Conservation (phyloP, 345 rosid genomes). For the Litchi chinensis region DNA sequence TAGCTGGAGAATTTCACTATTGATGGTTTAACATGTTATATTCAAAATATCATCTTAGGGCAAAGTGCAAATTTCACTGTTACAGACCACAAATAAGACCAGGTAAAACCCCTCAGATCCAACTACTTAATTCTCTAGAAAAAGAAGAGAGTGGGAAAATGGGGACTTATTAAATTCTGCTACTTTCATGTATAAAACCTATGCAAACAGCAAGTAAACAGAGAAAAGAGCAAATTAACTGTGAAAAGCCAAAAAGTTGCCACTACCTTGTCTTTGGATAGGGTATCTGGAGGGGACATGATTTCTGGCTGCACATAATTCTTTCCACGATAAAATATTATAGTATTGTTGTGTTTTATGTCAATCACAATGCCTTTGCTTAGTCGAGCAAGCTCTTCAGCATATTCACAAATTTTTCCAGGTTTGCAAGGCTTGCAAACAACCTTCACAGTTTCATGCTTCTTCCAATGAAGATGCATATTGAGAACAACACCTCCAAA, state of each 20-base stretch:
- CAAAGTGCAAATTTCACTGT: not conserved
- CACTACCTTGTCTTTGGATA: conserved; percentile 74
- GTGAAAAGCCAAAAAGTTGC: not conserved
- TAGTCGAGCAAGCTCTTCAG: conserved; percentile 75
- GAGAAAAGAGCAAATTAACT: not conserved
- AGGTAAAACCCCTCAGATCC: not conserved
- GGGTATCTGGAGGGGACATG: conserved; percentile 76
- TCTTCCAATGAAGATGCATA: conserved; percentile 98
- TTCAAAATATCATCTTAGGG: not conserved
- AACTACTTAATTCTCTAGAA: not conserved
- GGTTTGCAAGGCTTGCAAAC: conserved; percentile 84
- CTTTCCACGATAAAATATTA: conserved; percentile 85
- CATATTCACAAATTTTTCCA: conserved; percentile 81
- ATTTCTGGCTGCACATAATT: conserved; percentile 80
- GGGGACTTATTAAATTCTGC: not conserved
- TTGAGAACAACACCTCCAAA: conserved; percentile 95
- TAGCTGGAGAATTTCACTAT: not conserved
- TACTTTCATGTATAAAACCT: conserved; percentile 1
- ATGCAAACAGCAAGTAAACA: not conserved
- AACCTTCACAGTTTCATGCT: conserved; percentile 92
- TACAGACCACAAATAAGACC: not conserved
- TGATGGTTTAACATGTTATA: not conserved
- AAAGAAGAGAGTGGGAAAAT: not conserved
- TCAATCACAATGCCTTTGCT: conserved; percentile 88
- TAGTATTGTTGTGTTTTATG: conserved; percentile 66